These are phyloP conservation scores for Raphanus raphanistrum DNA, from an alignment of 345 rosid genomes.

Conservation along the genomic window DNA sequence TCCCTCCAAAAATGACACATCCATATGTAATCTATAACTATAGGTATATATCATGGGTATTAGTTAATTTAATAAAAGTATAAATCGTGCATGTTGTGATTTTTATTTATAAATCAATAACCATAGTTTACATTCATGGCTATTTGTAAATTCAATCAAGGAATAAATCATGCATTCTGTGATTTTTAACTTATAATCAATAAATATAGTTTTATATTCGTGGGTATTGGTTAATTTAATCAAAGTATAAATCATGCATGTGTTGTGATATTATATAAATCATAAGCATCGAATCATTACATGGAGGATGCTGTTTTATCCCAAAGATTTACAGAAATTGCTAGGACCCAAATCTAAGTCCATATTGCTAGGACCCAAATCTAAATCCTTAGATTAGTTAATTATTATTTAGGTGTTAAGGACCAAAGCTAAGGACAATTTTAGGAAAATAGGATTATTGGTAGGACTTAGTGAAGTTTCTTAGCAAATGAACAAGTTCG, in stretches of 20 bases:
- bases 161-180: slow-evolving; percentile 4
- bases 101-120: background rate
- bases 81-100: slow-evolving; percentile 7
- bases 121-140: background rate
- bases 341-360: too few species aligned
- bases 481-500: too few species aligned
- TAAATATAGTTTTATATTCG: background rate
- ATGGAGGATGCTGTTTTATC: slow-evolving; percentile 17
- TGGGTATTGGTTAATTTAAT: background rate
- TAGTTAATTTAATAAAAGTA: slow-evolving; percentile 5
- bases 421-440: too few species aligned
- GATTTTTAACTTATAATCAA: background rate
- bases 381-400: too few species aligned
- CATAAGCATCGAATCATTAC: background rate
- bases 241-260: background rate
- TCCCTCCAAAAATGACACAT: slow-evolving; percentile 27
- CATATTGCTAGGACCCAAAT: too few species aligned
- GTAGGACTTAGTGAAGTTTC: too few species aligned
- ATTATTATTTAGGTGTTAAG: too few species aligned
- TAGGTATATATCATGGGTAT: slow-evolving; percentile 19
- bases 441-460: too few species aligned
- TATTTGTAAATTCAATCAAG: background rate
- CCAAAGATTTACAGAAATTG: background rate
- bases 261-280: background rate
- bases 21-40: slow-evolving; percentile 18